Conservation (phyloP, 148 eudicot species). For the Selenicereus undatus region DNA sequence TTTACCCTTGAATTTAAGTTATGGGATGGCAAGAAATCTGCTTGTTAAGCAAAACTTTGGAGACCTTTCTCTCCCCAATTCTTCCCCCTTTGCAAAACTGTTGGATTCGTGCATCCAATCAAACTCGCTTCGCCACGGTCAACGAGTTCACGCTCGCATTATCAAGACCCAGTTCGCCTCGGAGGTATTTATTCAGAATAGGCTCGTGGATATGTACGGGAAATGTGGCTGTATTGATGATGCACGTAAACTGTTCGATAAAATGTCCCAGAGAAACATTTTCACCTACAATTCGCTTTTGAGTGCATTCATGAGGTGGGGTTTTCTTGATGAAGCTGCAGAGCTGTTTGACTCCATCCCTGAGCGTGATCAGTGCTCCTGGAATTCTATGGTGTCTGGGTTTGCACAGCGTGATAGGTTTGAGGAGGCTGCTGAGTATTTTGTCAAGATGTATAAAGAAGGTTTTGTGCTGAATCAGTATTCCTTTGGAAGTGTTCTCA, state of each 20-base stretch:
- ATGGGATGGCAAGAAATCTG: slow-evolving; percentile 69
- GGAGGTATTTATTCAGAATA: slow-evolving; percentile 71
- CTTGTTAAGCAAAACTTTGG: slow-evolving; percentile 30
- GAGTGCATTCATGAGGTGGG: slow-evolving; percentile 36
- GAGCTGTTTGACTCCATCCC: slow-evolving; percentile 44
- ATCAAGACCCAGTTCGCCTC: slow-evolving; percentile 51
- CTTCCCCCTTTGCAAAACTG: slow-evolving; percentile 66
- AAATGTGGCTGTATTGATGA: slow-evolving; percentile 46
- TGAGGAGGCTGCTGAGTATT: slow-evolving; percentile 47
- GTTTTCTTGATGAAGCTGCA: slow-evolving; percentile 52
- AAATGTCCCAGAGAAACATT: slow-evolving; percentile 57
- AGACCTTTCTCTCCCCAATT: slow-evolving; percentile 34
- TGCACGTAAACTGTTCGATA: slow-evolving; percentile 64
- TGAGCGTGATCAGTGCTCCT: slow-evolving; percentile 81
- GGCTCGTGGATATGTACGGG: slow-evolving; percentile 64
- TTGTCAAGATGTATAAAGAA: slow-evolving; percentile 60
- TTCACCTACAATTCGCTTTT: slow-evolving; percentile 65
- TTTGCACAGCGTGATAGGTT: slow-evolving; percentile 63
- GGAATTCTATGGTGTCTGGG: slow-evolving; percentile 81
- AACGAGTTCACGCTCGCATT: slow-evolving; percentile 51
- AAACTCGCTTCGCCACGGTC: slow-evolving; percentile 42
- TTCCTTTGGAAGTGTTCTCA: slow-evolving; percentile 72
- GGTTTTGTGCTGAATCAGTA: slow-evolving; percentile 56
- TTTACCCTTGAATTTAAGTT: slow-evolving; percentile 3
- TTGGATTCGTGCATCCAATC: slow-evolving; percentile 55